Evolutionary conservation across 169 alveolate species (phyloP).

Genomic region (Theileria parva): DNA sequence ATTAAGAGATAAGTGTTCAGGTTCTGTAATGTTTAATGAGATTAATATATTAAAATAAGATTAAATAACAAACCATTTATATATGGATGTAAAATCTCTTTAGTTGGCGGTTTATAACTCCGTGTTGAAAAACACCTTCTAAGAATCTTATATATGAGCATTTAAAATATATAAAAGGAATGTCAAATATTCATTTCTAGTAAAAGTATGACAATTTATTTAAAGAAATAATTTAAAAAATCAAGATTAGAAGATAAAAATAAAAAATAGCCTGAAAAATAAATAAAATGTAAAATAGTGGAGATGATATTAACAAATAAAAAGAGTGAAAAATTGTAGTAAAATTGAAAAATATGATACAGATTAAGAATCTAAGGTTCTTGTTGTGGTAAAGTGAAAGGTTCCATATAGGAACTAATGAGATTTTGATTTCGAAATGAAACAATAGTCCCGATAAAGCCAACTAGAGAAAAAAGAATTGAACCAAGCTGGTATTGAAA

Average conservation of each 20-base stretch:
- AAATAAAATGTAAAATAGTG: constrained; percentile 4
- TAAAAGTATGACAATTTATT: not conserved
- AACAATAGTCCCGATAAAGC: constrained; percentile 26
- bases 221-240: constrained; percentile 3
- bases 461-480: constrained; percentile 12
- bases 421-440: constrained; percentile 16
- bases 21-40: constrained; percentile 50
- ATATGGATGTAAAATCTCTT: constrained; percentile 61
- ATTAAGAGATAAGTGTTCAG: constrained; percentile 68
- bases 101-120: constrained; percentile 64
- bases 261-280: not conserved
- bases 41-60: not conserved
- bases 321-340: not conserved
- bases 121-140: constrained; percentile 49
- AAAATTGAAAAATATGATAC: not conserved
- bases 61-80: constrained; percentile 41
- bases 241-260: not conserved
- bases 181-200: not conserved
- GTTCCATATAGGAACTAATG: constrained; percentile 11
- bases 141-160: not conserved
- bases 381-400: constrained; percentile 8
- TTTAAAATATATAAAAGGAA: not conserved
- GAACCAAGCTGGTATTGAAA: constrained; percentile 29
- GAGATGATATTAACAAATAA: constrained; percentile 3
- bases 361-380: not conserved